Conservation (phyloP, 202 grass and related monocot genomes). For the Panicum hallii region DNA sequence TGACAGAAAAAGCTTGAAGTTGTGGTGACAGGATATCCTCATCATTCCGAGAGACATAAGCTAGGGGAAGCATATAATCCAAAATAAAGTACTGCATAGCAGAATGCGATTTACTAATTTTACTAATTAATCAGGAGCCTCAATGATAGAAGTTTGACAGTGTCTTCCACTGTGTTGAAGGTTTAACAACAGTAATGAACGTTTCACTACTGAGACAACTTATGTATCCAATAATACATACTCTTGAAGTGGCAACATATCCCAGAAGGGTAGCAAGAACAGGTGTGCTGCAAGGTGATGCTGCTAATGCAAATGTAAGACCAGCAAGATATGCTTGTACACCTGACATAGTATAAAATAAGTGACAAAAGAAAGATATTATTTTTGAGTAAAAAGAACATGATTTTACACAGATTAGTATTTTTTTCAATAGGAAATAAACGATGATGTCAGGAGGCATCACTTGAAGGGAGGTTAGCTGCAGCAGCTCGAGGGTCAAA, state of each 20-base stretch:
- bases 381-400: conserved; percentile 10
- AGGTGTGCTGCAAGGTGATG: conserved; percentile 97
- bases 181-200: conserved; percentile 18
- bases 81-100: no score
- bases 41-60: no score
- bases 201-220: not conserved
- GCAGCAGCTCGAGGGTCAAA: conserved; percentile 86
- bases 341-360: not conserved
- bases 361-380: not conserved
- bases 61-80: no score
- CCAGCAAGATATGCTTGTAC: conserved; percentile 97
- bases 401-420: conserved; percentile 2
- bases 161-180: not conserved
- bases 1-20: conserved; percentile 31
- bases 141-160: no score
- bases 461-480: conserved; percentile 88
- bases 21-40: no score
- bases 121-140: no score
- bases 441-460: conserved; percentile 41
- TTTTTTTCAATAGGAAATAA: conserved; percentile 17
- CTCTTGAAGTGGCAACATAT: conserved; percentile 94
- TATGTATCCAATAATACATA: conserved; percentile 50
- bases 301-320: conserved; percentile 96
- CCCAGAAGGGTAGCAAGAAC: conserved; percentile 95
- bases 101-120: no score